phyloP scores from a whole-genome alignment of 805 yeast species.

The Myxozyma sirexii region DNA sequence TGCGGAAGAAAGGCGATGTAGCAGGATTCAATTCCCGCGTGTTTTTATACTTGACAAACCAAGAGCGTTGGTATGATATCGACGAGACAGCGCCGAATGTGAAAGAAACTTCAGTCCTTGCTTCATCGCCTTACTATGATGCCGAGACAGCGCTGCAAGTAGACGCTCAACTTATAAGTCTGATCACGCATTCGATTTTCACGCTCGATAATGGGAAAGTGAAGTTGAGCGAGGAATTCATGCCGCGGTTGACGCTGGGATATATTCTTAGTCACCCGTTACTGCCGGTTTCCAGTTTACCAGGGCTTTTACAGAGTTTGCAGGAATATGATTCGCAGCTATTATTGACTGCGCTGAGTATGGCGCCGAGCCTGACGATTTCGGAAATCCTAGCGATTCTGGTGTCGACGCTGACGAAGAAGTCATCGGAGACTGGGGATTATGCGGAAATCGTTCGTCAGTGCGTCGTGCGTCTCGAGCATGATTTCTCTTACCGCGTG shows the following conservation, averaged over 20 bases:
- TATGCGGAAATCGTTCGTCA: background rate
- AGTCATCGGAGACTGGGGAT: background rate
- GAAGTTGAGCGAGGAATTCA: conserved; percentile 33
- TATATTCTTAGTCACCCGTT: conserved; percentile 86
- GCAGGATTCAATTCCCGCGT: conserved; percentile 2
- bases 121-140: conserved; percentile 3
- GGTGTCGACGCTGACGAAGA: background rate
- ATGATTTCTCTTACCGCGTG: conserved; percentile 16
- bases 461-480: conserved; percentile 4
- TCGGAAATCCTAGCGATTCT: conserved; percentile 4
- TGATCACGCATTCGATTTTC: conserved; percentile 40
- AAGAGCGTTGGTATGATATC: background rate
- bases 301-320: conserved; percentile 53
- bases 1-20: conserved; percentile 6
- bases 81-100: conserved; percentile 6
- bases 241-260: conserved; percentile 61
- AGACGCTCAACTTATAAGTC: conserved; percentile 33
- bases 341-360: conserved; percentile 1
- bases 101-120: background rate
- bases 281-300: conserved; percentile 65
- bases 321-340: background rate
- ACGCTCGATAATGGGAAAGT: conserved; percentile 30
- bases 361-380: conserved; percentile 6
- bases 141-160: conserved; percentile 31
- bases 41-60: conserved; percentile 7